Percentiles rank a stretch among this genome's conserved stretches.
phyloP scores from a whole-genome alignment of 805 yeast genomes.

The Candida jianshihensis region DNA sequence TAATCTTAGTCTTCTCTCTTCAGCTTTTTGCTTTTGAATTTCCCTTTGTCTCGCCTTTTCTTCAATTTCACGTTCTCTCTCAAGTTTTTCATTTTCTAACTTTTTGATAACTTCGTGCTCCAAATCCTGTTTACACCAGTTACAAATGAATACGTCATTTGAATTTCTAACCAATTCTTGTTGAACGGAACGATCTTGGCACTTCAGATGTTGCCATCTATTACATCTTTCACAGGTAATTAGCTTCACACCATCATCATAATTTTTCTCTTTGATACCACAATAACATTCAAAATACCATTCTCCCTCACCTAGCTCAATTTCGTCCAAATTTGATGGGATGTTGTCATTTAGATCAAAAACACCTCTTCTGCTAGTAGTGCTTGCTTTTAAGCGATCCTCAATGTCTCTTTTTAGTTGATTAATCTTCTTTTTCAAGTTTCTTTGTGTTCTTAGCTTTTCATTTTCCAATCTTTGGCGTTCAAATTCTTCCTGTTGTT shows the following conservation, averaged over 20 bases:
- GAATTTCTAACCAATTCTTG: slow-evolving; percentile 20
- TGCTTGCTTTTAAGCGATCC: slow-evolving; percentile 16
- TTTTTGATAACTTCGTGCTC: slow-evolving; percentile 16
- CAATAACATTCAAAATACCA: slow-evolving; percentile 33
- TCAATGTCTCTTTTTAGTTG: slow-evolving; percentile 18
- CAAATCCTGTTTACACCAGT: slow-evolving; percentile 22
- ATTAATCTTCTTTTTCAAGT: slow-evolving; percentile 16
- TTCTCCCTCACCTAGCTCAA: slow-evolving; percentile 28
- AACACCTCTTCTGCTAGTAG: slow-evolving; percentile 14
- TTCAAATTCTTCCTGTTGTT: slow-evolving; percentile 24
- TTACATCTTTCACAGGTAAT: slow-evolving; percentile 29
- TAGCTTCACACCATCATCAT: slow-evolving; percentile 30
- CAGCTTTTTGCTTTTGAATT: slow-evolving; percentile 13
- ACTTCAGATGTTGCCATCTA: slow-evolving; percentile 32
- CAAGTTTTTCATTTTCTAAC: slow-evolving; percentile 15
- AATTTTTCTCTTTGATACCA: slow-evolving; percentile 28
- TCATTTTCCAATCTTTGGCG: slow-evolving; percentile 29
- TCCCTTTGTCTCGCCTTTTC: slow-evolving; percentile 20
- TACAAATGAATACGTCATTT: slow-evolving; percentile 22
- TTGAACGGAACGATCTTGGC: slow-evolving; percentile 25
- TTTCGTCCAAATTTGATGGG: slow-evolving; percentile 8
- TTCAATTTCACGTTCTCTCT: slow-evolving; percentile 13
- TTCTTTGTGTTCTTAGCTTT: slow-evolving; percentile 33
- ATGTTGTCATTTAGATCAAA: slow-evolving; percentile 23
- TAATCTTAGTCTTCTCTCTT: slow-evolving; percentile 5